Conservation (phyloP, 2,329 filamentous ascomycete genomes). For the Colletotrichum sp. region DNA sequence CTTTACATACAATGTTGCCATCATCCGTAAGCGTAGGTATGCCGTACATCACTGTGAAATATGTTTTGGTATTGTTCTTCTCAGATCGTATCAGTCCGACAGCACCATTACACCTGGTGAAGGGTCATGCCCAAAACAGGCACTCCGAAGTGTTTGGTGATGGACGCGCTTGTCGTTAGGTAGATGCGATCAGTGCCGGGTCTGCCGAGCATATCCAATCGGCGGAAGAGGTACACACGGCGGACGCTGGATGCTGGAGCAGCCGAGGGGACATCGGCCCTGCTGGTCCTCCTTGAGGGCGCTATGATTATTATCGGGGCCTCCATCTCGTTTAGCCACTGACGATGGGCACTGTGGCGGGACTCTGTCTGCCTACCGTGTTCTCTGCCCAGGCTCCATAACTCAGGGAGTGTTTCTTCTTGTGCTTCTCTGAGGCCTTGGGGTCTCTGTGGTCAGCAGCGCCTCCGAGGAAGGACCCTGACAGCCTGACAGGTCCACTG, state of each 20-base stretch:
- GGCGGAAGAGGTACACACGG: not conserved
- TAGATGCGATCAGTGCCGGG: not conserved
- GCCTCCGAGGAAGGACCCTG: constrained; percentile 7
- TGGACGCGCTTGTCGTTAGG: not conserved
- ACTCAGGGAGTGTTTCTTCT: not conserved
- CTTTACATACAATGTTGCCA: not conserved
- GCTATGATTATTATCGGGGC: constrained; percentile 6
- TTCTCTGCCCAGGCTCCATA: not conserved
- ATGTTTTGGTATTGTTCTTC: not conserved
- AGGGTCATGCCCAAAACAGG: not conserved
- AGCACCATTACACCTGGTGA: not conserved
- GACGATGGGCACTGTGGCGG: not conserved
- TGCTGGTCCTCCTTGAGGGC: not conserved
- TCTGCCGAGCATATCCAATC: constrained; percentile 2
- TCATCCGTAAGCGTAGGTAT: not conserved
- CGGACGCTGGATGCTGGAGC: not conserved
- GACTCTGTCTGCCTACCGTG: not conserved
- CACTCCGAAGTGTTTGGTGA: not conserved
- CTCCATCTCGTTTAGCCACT: not conserved
- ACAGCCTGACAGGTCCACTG: not conserved
- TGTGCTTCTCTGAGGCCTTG: not conserved
- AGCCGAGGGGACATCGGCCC: constrained; percentile 9
- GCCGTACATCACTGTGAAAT: not conserved
- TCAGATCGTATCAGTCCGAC: not conserved
- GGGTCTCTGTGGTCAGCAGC: not conserved